Conservation (phyloP, 2,329 filamentous ascomycete species). For the Davidsoniella neocaledoniae region DNA sequence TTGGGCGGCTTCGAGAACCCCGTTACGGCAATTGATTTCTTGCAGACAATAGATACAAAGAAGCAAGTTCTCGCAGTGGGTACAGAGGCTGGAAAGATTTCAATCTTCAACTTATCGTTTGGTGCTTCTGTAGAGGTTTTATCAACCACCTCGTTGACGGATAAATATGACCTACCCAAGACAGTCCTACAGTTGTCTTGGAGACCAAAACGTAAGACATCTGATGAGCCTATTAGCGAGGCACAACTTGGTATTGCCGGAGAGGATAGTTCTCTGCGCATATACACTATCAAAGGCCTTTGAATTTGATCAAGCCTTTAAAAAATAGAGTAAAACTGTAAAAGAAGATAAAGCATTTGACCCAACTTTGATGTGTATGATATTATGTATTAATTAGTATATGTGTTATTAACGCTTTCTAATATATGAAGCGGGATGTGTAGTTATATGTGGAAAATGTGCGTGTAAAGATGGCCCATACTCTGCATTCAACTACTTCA, state of each 20-base stretch:
- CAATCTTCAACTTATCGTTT: constrained; percentile 6
- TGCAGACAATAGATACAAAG: constrained; percentile 19
- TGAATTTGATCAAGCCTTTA: background rate
- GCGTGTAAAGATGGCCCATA: background rate
- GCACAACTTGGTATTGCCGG: constrained; percentile 31
- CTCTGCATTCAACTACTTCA: background rate
- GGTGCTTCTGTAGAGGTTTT: constrained; percentile 1
- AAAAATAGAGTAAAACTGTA: constrained; percentile 7
- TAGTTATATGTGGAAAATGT: background rate
- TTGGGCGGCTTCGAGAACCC: constrained; percentile 36
- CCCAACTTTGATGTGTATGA: background rate
- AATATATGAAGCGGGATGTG: background rate
- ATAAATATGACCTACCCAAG: constrained; percentile 34
- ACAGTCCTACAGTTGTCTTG: constrained; percentile 52
- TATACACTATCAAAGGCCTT: constrained; percentile 30
- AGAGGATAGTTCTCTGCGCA: constrained; percentile 43
- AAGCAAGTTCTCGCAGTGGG: constrained; percentile 35
- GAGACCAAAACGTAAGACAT: constrained; percentile 31
- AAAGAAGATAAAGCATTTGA: background rate
- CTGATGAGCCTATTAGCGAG: constrained; percentile 13
- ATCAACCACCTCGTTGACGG: constrained; percentile 3
- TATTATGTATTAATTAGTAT: constrained; percentile 3
- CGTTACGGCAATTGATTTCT: constrained; percentile 57
- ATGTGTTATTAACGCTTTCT: constrained; percentile 5
- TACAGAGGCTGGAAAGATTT: constrained; percentile 35